Evolutionary conservation across 1,284 basidiomycete species (phyloP).

Genomic region (Cutaneotrichosporon dermatis): DNA sequence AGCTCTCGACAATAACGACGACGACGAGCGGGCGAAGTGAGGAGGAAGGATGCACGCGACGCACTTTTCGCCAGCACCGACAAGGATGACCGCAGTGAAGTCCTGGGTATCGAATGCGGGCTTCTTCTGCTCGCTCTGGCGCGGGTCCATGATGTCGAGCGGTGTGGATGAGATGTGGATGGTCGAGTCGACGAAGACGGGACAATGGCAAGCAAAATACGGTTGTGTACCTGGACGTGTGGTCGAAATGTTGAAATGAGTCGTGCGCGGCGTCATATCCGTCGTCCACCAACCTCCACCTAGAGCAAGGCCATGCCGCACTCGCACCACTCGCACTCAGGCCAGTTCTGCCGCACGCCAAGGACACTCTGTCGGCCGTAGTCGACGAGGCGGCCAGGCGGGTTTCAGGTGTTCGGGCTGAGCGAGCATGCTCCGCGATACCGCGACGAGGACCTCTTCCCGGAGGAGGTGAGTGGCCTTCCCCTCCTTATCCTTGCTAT

Average conservation of each 20-base stretch:
- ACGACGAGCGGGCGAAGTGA: not conserved
- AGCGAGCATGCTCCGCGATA: constrained; percentile 95
- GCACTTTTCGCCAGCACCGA: constrained; percentile 82
- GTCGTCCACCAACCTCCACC: not conserved
- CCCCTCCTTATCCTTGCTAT: not conserved
- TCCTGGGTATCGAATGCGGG: constrained; percentile 50
- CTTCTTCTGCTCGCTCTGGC: not conserved
- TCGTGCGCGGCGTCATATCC: not conserved
- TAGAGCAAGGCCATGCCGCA: constrained; percentile 60
- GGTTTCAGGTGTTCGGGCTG: constrained; percentile 79
- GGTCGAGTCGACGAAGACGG: not conserved
- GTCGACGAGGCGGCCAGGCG: constrained; percentile 70
- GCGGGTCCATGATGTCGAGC: constrained; percentile 3
- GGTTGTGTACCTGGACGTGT: too few species aligned
- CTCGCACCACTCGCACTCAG: constrained; percentile 93
- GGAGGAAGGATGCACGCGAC: constrained; percentile 26
- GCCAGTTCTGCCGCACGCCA: constrained; percentile 92
- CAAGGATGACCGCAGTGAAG: constrained; percentile 76
- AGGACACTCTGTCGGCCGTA: constrained; percentile 68
- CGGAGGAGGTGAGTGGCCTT: constrained; percentile 72
- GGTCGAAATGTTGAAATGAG: not conserved
- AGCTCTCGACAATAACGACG: not conserved
- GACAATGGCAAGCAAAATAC: not conserved
- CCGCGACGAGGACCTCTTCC: constrained; percentile 75
- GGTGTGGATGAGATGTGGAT: not conserved